Base-by-base conservation (phyloP, 306 rosid genomes). In the Sesbania bispinosa region DNA sequence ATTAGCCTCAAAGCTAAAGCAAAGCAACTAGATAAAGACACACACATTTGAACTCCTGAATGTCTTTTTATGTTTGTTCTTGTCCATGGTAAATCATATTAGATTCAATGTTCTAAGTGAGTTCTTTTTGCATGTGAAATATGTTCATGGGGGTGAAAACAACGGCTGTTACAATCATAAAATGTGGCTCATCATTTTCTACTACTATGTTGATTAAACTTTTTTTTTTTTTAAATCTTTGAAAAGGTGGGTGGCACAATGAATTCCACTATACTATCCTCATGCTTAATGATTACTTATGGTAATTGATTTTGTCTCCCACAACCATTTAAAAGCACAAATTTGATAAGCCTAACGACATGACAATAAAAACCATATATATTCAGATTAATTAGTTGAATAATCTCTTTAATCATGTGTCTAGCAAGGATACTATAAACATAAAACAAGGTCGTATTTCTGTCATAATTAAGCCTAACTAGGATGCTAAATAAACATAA, bases 231-330 rank as follows among this genome's bases (percentile, higher is more conserved):
- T 66, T 15, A 69, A 10, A 32, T 24, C 4, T 48, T n/a, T 27
- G 45, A 46, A 77, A 51, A 47, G 76, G 3, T 65, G 10, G 75
- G 76, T 35, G 75, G 76, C 67, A 70, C 80, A 11, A 46, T 73
- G 48, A 20, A 48, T 48, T 57, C 52, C 72, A 62, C 80, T 81
- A 67, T 70, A 70, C 14, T 62, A 79, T 33, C 59, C 76, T 68
- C 92, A 84, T 80, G 88, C 92, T 78, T 87, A 67, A 87, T 82
- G 82, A 87, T 87, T 80, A 53, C 76, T 74, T 80, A 67, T 60
- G 78, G 73, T 76, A 51, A 79, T 79, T 84, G 81, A 84, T 81
- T 76, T 76, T 86, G 88, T 79, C 76, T 51, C 79, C 90, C 86
- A 76, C 85, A 71, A 76, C 65, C 55, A 68, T 36, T 72, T 69